Conservation (phyloP, 192 early-diverging fungal species). For the Thoreauomyces humboldtii region DNA sequence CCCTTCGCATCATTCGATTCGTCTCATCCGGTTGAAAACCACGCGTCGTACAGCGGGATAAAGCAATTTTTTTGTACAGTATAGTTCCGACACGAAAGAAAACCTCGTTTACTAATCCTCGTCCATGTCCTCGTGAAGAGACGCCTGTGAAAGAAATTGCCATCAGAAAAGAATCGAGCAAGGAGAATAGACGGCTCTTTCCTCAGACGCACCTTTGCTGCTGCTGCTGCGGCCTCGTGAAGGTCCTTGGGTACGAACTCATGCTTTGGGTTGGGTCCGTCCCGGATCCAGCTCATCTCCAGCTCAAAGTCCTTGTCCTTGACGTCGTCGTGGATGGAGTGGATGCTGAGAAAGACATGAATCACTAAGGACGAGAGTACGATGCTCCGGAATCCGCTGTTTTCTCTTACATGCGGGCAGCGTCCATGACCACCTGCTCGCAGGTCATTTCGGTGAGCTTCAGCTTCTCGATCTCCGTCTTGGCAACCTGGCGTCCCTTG, state of each 20-base stretch:
- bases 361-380: slow-evolving; percentile 16
- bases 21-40: too few relatives aligned
- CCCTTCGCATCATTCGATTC: too few relatives aligned
- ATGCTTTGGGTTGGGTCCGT: slow-evolving; percentile 77
- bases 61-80: too few relatives aligned
- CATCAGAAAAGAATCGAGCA: background rate
- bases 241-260: slow-evolving; percentile 85
- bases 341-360: slow-evolving; percentile 59
- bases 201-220: slow-evolving; percentile 58
- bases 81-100: too few relatives aligned
- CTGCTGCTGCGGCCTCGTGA: slow-evolving; percentile 76
- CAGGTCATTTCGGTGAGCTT: slow-evolving; percentile 76
- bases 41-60: too few relatives aligned
- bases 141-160: slow-evolving; percentile 29
- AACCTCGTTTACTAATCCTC: slow-evolving; percentile 40
- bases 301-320: slow-evolving; percentile 99
- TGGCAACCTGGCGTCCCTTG: slow-evolving; percentile 94
- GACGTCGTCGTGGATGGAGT: slow-evolving; percentile 90
- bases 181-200: background rate
- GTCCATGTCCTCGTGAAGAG: slow-evolving; percentile 50
- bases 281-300: slow-evolving; percentile 94
- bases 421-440: slow-evolving; percentile 88
- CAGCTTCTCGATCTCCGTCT: slow-evolving; percentile 98
- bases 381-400: background rate
- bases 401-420: slow-evolving; percentile 90